These are phyloP conservation scores for Podaxis pistillaris DNA, from an alignment of 768 basidiomycete genomes.

Conservation along the genomic window DNA sequence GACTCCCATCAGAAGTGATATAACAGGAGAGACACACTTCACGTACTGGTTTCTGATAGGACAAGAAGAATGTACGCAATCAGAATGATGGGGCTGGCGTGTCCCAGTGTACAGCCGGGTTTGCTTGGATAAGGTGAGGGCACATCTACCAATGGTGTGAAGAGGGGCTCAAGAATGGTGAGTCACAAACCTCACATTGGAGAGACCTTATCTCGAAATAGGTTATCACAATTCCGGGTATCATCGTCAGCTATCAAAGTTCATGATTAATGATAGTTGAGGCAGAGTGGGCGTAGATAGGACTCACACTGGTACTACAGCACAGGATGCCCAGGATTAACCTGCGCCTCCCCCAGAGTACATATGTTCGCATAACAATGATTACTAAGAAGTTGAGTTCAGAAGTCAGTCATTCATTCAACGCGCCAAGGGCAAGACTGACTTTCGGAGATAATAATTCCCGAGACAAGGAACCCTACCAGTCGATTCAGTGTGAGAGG, in stretches of 20 bases:
- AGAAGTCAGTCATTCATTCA: neutral
- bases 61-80: conserved; percentile 37
- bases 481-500: neutral
- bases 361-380: conserved; percentile 42
- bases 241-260: conserved; percentile 26
- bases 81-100: conserved; percentile 35
- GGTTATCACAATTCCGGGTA: conserved; percentile 30
- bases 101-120: conserved; percentile 30
- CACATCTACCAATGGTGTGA: conserved; percentile 16
- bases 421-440: neutral
- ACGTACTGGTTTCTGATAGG: conserved; percentile 39
- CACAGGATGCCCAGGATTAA: conserved; percentile 30
- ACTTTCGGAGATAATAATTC: conserved; percentile 38
- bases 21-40: neutral
- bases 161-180: neutral
- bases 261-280: neutral
- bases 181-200: conserved; percentile 25
- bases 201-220: conserved; percentile 34
- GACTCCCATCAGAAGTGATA: neutral
- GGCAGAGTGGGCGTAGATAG: neutral
- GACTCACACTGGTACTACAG: conserved; percentile 22
- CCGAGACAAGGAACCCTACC: conserved; percentile 32
- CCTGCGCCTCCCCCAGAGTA: conserved; percentile 40
- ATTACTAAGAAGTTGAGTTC: conserved; percentile 24
- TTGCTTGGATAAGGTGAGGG: conserved; percentile 12